phyloP scores from a whole-genome alignment of 78 protist species.

The slime mould (Dictyostelium discoideum) region DNA sequence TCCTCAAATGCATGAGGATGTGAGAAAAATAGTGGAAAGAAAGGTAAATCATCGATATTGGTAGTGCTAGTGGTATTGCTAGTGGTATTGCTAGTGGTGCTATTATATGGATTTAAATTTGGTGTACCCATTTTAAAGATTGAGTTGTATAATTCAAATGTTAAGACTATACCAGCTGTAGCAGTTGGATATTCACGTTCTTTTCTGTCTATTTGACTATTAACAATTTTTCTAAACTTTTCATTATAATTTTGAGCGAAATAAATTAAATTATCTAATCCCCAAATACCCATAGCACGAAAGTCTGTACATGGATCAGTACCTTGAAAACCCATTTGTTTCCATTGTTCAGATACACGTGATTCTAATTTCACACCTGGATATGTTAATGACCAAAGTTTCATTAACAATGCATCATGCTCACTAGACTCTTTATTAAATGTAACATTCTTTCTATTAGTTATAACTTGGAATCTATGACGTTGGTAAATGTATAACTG shows the following conservation, averaged over 20 bases:
- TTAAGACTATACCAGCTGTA: constrained; percentile 51
- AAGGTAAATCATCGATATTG: not conserved
- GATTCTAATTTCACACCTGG: constrained; percentile 59
- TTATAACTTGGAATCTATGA: constrained; percentile 19
- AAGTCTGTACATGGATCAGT: constrained; percentile 77
- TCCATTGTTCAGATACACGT: constrained; percentile 75
- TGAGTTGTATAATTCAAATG: constrained; percentile 5
- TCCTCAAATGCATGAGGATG: constrained; percentile 73
- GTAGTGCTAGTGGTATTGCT: no score
- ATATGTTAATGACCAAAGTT: constrained; percentile 46
- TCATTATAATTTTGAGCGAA: constrained; percentile 67
- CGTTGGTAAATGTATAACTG: constrained; percentile 55
- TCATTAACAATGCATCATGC: constrained; percentile 58
- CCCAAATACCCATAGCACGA: constrained; percentile 79
- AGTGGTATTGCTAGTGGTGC: no score
- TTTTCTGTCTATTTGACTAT: constrained; percentile 35
- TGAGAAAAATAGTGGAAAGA: constrained; percentile 56
- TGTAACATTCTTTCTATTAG: constrained; percentile 20
- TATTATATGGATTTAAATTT: not conserved
- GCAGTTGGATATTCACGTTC: constrained; percentile 76
- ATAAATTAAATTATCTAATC: constrained; percentile 61
- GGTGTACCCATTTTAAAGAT: constrained; percentile 21
- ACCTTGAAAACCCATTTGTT: constrained; percentile 68
- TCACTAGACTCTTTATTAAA: constrained; percentile 34
- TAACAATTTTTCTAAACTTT: constrained; percentile 43